A percentile compares a stretch with the other conserved stretches of the same genome.
Evolutionary conservation across 768 basidiomycete genomes (phyloP).

Genomic region (Pisolithus orientalis): DNA sequence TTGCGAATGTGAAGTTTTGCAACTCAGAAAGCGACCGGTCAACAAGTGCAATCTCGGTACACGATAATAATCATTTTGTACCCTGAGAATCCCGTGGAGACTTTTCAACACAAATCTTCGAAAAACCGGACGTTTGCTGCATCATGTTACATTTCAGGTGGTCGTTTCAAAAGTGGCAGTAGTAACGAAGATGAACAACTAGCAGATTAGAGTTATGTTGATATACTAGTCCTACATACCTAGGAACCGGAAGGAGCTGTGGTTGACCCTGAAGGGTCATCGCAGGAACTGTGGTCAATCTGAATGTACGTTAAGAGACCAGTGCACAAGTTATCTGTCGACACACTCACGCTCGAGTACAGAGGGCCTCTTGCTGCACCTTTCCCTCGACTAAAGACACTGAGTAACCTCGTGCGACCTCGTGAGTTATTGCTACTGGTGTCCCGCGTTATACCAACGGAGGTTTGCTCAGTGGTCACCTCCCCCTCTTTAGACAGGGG

Average conservation of each 20-base stretch:
- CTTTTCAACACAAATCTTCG: too few relatives aligned
- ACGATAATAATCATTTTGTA: too few relatives aligned
- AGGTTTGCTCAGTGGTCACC: slow-evolving; percentile 16
- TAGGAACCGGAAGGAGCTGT: not conserved
- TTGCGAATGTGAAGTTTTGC: too few relatives aligned
- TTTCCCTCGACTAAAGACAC: slow-evolving; percentile 23
- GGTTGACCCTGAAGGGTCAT: not conserved
- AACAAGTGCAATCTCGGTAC: too few relatives aligned
- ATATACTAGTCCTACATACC: not conserved
- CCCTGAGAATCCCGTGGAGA: too few relatives aligned
- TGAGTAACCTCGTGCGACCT: slow-evolving; percentile 25
- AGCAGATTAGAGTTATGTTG: not conserved
- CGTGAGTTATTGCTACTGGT: slow-evolving; percentile 13
- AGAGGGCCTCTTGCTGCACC: slow-evolving; percentile 4
- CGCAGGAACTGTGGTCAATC: slow-evolving; percentile 5
- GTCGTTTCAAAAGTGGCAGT: too few relatives aligned
- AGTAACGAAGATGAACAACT: not conserved
- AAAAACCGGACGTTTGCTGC: too few relatives aligned
- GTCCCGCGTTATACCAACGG: slow-evolving; percentile 7
- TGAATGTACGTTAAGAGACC: not conserved
- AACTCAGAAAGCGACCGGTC: too few relatives aligned
- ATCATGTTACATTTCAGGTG: too few relatives aligned
- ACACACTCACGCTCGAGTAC: slow-evolving; percentile 8
- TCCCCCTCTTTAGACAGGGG: slow-evolving; percentile 40
- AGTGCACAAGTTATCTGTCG: not conserved